A percentile compares a stretch with the other conserved stretches of the same genome.
phyloP scores from a whole-genome alignment of 164 flowering plant genomes.

The Berberis thunbergii region DNA sequence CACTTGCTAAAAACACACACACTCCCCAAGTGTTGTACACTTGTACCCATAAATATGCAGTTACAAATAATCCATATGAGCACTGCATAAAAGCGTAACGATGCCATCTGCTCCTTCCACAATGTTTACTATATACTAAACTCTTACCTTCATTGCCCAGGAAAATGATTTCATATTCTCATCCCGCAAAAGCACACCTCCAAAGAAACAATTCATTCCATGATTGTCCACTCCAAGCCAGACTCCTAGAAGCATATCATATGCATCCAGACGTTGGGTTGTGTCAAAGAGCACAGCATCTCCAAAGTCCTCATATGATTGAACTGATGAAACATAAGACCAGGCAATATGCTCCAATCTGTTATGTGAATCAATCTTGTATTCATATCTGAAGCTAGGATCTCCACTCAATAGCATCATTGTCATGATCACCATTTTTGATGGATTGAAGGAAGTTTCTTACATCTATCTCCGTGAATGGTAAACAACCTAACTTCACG shows the following conservation, averaged over 20 bases:
- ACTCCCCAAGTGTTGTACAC: too few relatives aligned
- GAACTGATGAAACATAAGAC: conserved; percentile 59
- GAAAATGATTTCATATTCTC: conserved; percentile 66
- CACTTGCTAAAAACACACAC: too few relatives aligned
- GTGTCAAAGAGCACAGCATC: conserved; percentile 76
- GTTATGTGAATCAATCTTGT: conserved; percentile 56
- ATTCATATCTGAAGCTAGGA: conserved; percentile 55
- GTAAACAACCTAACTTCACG: conserved; percentile 61
- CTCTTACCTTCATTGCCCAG: conserved; percentile 74
- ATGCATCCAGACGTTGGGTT: conserved; percentile 59
- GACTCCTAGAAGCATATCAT: conserved; percentile 72
- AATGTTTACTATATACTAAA: neutral
- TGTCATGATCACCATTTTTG: conserved; percentile 52
- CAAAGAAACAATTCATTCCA: conserved; percentile 61
- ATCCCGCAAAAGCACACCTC: conserved; percentile 69
- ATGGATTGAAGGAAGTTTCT: conserved; percentile 67
- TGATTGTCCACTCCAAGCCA: conserved; percentile 83
- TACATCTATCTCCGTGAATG: conserved; percentile 72
- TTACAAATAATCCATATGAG: too few relatives aligned
- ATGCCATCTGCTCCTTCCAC: neutral
- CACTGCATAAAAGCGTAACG: too few relatives aligned
- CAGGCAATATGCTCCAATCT: conserved; percentile 73
- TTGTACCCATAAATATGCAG: too few relatives aligned
- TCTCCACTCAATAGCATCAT: conserved; percentile 67
- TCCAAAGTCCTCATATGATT: conserved; percentile 52